These are phyloP conservation scores for Knufia fluminis DNA, from an alignment of 2,329 filamentous ascomycete genomes.

Conservation along the genomic window DNA sequence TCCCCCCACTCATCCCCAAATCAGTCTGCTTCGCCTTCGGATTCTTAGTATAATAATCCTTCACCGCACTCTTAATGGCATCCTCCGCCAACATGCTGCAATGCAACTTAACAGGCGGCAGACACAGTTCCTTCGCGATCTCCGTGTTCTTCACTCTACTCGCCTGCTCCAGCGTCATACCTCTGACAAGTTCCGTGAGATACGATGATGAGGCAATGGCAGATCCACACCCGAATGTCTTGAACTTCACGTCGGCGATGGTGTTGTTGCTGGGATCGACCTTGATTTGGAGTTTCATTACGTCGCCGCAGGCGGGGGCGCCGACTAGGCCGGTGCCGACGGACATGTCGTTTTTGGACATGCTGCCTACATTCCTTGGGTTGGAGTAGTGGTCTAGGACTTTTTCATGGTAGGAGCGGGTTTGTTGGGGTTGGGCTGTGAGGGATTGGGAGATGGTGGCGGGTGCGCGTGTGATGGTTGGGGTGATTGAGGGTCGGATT, in stretches of 20 bases:
- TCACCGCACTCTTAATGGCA: slow-evolving; percentile 84
- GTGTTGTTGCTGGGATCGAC: slow-evolving; percentile 81
- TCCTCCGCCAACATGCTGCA: slow-evolving; percentile 91
- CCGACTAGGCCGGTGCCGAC: slow-evolving; percentile 78
- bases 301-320: slow-evolving; percentile 83
- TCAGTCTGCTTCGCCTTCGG: slow-evolving; percentile 65
- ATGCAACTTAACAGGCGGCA: slow-evolving; percentile 82
- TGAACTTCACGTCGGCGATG: slow-evolving; percentile 93
- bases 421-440: slow-evolving; percentile 26
- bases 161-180: slow-evolving; percentile 94
- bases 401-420: slow-evolving; percentile 56
- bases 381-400: slow-evolving; percentile 76
- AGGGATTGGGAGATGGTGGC: slow-evolving; percentile 32
- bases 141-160: slow-evolving; percentile 91
- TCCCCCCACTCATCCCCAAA: slow-evolving; percentile 60
- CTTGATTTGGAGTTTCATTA: slow-evolving; percentile 89
- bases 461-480: slow-evolving; percentile 31
- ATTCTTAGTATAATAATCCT: slow-evolving; percentile 87
- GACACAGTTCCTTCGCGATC: slow-evolving; percentile 90
- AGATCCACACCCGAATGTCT: slow-evolving; percentile 90
- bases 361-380: slow-evolving; percentile 68
- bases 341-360: slow-evolving; percentile 68
- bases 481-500: slow-evolving; percentile 39
- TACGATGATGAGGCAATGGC: slow-evolving; percentile 94
- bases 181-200: slow-evolving; percentile 84